phyloP scores from a whole-genome alignment of 192 early-diverging fungal species.

The Coemansia sp. region DNA sequence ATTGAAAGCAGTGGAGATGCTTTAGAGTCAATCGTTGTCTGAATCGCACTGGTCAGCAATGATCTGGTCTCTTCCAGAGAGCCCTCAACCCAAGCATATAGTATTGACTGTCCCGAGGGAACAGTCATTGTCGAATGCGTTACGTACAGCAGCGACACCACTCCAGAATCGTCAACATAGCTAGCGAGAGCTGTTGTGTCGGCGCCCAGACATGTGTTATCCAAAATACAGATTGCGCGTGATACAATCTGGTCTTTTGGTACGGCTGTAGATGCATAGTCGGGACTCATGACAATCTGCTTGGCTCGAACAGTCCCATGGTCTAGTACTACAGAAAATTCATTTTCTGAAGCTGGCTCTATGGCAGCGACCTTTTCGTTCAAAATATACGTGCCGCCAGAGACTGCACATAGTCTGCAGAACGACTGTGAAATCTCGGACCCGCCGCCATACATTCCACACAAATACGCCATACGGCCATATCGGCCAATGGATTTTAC shows the following conservation, averaged over 20 bases:
- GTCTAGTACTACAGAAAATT: constrained; percentile 44
- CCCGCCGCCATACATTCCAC: constrained; percentile 82
- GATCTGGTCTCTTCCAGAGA: constrained; percentile 4
- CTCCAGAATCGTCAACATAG: constrained; percentile 8
- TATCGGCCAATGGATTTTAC: constrained; percentile 81
- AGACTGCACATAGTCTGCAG: constrained; percentile 86
- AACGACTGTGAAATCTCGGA: constrained; percentile 90
- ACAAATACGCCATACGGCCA: constrained; percentile 78
- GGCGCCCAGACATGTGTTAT: constrained; percentile 41
- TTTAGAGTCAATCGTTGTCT: not conserved
- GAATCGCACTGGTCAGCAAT: constrained; percentile 14
- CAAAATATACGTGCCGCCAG: constrained; percentile 88
- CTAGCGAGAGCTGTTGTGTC: constrained; percentile 26
- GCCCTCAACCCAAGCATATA: constrained; percentile 30
- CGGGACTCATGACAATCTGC: constrained; percentile 56
- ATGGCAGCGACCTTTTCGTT: constrained; percentile 54
- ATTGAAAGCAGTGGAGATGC: constrained; percentile 21
- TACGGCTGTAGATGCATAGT: constrained; percentile 54
- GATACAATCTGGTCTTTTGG: constrained; percentile 13
- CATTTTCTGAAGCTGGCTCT: not conserved
- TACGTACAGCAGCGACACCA: constrained; percentile 38
- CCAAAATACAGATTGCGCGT: constrained; percentile 54
- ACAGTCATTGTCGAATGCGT: constrained; percentile 32
- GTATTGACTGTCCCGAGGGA: constrained; percentile 22
- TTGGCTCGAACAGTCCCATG: constrained; percentile 44